Evolutionary conservation across 2,329 filamentous ascomycete species (phyloP).

Genomic region (Aspergillus sp.): DNA sequence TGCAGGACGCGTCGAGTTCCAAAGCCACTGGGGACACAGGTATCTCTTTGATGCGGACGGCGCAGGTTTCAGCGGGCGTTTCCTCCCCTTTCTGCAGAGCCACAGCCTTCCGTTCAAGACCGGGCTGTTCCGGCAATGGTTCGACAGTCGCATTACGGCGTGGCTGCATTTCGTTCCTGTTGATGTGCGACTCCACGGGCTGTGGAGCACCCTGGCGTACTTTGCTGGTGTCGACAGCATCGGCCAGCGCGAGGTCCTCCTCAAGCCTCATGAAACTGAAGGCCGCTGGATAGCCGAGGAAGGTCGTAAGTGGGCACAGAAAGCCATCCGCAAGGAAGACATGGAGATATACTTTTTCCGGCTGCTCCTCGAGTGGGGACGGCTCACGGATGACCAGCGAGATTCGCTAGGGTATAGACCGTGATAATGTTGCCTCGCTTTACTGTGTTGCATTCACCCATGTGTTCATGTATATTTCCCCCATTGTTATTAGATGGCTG

Average conservation of each 20-base stretch:
- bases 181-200: conserved; percentile 67
- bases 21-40: conserved; percentile 61
- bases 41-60: conserved; percentile 73
- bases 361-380: conserved; percentile 72
- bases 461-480: not conserved
- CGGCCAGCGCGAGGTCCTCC: conserved; percentile 47
- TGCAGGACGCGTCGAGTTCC: conserved; percentile 48
- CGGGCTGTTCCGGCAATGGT: conserved; percentile 75
- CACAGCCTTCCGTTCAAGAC: conserved; percentile 66
- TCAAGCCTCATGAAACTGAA: conserved; percentile 52
- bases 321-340: conserved; percentile 66
- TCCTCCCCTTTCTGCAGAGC: conserved; percentile 65
- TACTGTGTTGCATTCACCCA: not conserved
- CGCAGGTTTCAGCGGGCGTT: conserved; percentile 62
- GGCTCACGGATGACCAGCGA: conserved; percentile 62
- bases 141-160: conserved; percentile 67
- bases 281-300: conserved; percentile 64
- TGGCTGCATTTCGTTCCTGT: conserved; percentile 82
- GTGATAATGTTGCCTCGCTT: not conserved
- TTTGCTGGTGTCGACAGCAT: conserved; percentile 56
- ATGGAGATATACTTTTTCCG: conserved; percentile 80
- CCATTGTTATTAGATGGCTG: not conserved
- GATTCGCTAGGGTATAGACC: conserved; percentile 45
- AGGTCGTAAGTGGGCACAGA: conserved; percentile 63
- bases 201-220: conserved; percentile 73